Conservation (phyloP, 768 basidiomycete genomes). For the Suillus weaverae region DNA sequence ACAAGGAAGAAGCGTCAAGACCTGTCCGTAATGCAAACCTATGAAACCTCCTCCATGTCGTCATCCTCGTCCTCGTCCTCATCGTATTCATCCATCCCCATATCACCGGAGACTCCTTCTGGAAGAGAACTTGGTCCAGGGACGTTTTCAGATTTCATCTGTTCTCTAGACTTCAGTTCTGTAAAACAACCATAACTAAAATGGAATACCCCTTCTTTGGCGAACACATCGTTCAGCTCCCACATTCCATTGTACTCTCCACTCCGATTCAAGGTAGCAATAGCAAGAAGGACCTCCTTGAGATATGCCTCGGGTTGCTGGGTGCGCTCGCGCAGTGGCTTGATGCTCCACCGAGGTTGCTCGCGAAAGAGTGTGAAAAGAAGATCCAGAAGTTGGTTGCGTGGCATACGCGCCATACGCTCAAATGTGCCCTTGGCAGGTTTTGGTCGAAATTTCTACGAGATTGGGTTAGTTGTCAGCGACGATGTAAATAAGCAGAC, state of each 20-base stretch:
- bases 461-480: conserved; percentile 9
- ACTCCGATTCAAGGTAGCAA: conserved; percentile 73
- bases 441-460: conserved; percentile 64
- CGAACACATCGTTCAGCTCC: conserved; percentile 76
- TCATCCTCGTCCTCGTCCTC: conserved; percentile 55
- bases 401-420: conserved; percentile 89
- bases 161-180: conserved; percentile 9
- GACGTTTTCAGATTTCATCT: conserved; percentile 50
- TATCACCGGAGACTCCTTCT: conserved; percentile 16
- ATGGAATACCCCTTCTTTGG: conserved; percentile 55
- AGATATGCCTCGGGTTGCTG: conserved; percentile 88
- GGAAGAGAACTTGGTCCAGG: conserved; percentile 37
- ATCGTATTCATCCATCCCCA: conserved; percentile 39
- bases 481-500: conserved; percentile 7
- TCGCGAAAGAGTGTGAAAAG: conserved; percentile 80
- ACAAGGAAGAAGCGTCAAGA: background rate
- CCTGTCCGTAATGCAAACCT: conserved; percentile 18
- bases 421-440: conserved; percentile 72
- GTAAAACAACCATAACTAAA: conserved; percentile 1
- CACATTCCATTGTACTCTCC: conserved; percentile 82
- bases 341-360: conserved; percentile 80
- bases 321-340: conserved; percentile 71
- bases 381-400: conserved; percentile 83
- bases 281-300: conserved; percentile 77
- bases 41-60: conserved; percentile 74